Evolutionary conservation across 2,329 filamentous ascomycete genomes (phyloP), one percentile per base, ranked within the genome.

Genomic region (Penicillium griseofulvum): DNA sequence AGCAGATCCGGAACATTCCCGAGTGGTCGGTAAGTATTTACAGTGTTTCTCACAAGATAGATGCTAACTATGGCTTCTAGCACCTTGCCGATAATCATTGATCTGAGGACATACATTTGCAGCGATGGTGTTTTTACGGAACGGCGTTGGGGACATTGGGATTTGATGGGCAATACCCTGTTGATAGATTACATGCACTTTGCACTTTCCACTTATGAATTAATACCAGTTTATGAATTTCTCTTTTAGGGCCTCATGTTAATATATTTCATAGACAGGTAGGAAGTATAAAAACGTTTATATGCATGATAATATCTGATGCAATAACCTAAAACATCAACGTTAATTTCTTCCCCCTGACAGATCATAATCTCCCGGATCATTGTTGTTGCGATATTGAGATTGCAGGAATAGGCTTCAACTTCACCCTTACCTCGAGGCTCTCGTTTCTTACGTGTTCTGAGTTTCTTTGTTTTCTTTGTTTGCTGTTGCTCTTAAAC

Each of bases 1-100:
- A 87, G 72, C 90, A 93, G 75, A 91, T 97, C 74, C 88, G 89
- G 70, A 88, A 89, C 64, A 90, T 97, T 49, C 93, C 93, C 0
- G 93, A 97, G 78, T 97, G 93, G 93, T 91, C 87, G 73, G 77
- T 80, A 66, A 72, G 77, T 78, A 34, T 54, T 43, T 11, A 16
- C 19, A 24, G 14, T 19, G 8, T n/a, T 33, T 47, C 4, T 17
- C 24, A 17, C n/a, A 9, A 33, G 57, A 50, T 48, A 57, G 22
- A 49, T 55, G 22, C 56, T 55, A 46, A 58, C 54, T 49, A 11
- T 14, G 10, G 3, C 29, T 11, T 49, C 17, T 62, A 77, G 75
- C 75, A 77, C 57, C 58, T 77, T 60, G 74, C 74, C 6, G 75
- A 76, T 43, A 71, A 66, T 42, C 65, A 69, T 42, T 72, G 54